Evolutionary conservation across 164 flowering plant species (phyloP).

Genomic region (Paratinospora sagittata): DNA sequence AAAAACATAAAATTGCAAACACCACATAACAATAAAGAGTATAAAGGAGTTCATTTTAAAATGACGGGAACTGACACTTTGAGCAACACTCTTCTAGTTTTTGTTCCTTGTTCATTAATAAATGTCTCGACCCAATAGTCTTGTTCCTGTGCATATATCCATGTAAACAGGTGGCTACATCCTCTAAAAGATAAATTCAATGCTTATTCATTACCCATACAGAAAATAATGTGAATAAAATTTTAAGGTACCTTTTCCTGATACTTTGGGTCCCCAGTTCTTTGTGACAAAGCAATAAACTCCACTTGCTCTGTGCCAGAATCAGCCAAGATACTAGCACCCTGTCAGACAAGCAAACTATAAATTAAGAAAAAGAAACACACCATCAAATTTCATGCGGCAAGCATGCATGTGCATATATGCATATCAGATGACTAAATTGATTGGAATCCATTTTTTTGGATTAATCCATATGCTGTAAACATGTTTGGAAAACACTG

Average conservation of each 20-base stretch:
- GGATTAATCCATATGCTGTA: background rate
- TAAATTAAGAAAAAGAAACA: constrained; percentile 1
- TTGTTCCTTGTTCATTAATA: no score
- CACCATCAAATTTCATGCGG: background rate
- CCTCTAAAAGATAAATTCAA: background rate
- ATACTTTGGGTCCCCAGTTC: constrained; percentile 90
- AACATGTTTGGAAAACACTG: background rate
- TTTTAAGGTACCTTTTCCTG: constrained; percentile 63
- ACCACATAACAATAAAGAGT: no score
- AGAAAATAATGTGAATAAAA: no score
- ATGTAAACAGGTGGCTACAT: no score
- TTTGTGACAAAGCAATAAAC: constrained; percentile 93
- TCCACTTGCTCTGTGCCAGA: constrained; percentile 98
- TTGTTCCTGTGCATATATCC: no score
- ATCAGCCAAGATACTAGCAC: constrained; percentile 90
- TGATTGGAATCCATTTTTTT: no score
- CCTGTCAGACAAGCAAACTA: constrained; percentile 35
- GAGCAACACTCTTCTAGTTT: no score
- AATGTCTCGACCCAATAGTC: no score
- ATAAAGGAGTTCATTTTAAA: no score
- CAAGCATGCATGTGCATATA: background rate
- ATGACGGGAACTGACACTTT: no score
- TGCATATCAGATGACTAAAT: background rate
- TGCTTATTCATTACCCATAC: background rate
- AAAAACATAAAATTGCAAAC: no score